These are phyloP conservation scores for Trametes punicea DNA, from an alignment of 768 basidiomycete genomes.

Conservation along the genomic window DNA sequence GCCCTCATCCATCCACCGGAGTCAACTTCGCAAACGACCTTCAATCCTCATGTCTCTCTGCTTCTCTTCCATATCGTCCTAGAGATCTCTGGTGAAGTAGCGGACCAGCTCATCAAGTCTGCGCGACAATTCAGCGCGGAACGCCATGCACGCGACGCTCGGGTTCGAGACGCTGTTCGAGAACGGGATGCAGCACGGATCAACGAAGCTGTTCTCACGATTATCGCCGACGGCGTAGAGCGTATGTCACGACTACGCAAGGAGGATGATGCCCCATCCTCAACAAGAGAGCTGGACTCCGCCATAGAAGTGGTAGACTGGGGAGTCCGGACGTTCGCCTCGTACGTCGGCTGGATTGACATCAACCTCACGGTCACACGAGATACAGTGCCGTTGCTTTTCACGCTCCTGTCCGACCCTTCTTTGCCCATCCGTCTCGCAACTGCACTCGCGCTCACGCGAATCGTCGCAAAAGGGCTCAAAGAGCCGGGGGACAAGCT, in stretches of 20 bases:
- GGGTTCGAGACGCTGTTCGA: conserved; percentile 86
- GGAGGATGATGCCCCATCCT: conserved; percentile 36
- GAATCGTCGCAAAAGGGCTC: conserved; percentile 89
- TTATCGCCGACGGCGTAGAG: conserved; percentile 69
- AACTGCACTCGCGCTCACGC: conserved; percentile 72
- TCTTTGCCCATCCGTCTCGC: conserved; percentile 80
- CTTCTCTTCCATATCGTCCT: conserved; percentile 89
- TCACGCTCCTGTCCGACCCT: conserved; percentile 74
- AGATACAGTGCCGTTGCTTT: conserved; percentile 79
- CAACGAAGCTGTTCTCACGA: conserved; percentile 83
- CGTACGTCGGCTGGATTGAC: conserved; percentile 98
- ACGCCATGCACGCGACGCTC: conserved; percentile 77
- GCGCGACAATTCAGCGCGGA: conserved; percentile 69
- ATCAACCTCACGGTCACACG: conserved; percentile 95
- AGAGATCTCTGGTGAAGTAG: conserved; percentile 97
- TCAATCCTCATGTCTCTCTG: conserved; percentile 83
- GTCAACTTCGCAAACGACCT: conserved; percentile 51
- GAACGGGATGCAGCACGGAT: conserved; percentile 84
- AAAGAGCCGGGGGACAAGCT: conserved; percentile 90
- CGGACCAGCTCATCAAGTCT: conserved; percentile 89
- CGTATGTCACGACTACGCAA: conserved; percentile 53
- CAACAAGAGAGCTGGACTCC: conserved; percentile 53
- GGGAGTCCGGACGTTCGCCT: conserved; percentile 89
- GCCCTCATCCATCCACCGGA: conserved; percentile 64
- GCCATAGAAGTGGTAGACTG: conserved; percentile 82